Evolutionary conservation across 2,329 filamentous ascomycete genomes (phyloP).

Genomic region (Rugonectria rugulosa): DNA sequence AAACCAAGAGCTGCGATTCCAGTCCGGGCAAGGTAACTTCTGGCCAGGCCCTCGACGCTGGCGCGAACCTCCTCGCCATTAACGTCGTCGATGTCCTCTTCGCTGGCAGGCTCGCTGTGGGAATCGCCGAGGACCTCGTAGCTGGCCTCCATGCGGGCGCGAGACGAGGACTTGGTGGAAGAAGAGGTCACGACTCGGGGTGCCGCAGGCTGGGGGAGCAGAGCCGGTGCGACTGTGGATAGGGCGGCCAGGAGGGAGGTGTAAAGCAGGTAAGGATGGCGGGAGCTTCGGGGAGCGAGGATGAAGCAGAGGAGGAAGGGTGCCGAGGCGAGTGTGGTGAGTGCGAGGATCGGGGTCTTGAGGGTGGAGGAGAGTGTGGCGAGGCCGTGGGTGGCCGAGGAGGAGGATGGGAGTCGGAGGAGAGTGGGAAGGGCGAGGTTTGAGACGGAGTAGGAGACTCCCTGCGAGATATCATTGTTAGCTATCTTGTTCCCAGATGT

Average conservation of each 20-base stretch:
- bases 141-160: slow-evolving; percentile 70
- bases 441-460: slow-evolving; percentile 85
- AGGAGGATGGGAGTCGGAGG: slow-evolving; percentile 79
- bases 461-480: slow-evolving; percentile 59
- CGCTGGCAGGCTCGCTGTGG: slow-evolving; percentile 57
- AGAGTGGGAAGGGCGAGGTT: slow-evolving; percentile 81
- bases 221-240: slow-evolving; percentile 61
- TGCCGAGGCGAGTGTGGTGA: slow-evolving; percentile 73
- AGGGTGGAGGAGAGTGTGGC: slow-evolving; percentile 69
- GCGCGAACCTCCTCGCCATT: slow-evolving; percentile 70
- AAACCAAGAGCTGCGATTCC: slow-evolving; percentile 64
- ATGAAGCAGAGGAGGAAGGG: slow-evolving; percentile 80
- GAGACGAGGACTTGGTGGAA: slow-evolving; percentile 40
- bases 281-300: slow-evolving; percentile 75
- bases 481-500: not conserved
- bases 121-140: slow-evolving; percentile 72
- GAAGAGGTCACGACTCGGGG: slow-evolving; percentile 39
- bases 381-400: slow-evolving; percentile 74
- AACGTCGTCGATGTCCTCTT: slow-evolving; percentile 60
- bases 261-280: slow-evolving; percentile 92
- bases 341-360: slow-evolving; percentile 69
- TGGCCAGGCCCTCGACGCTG: slow-evolving; percentile 63
- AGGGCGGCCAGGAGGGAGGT: slow-evolving; percentile 74
- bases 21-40: slow-evolving; percentile 62
- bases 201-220: slow-evolving; percentile 50